Percentiles rank a stretch among this genome's conserved stretches.
Evolutionary conservation across 495 filamentous ascomycete genomes (phyloP).

Genomic region (Tetracladium setigerum): DNA sequence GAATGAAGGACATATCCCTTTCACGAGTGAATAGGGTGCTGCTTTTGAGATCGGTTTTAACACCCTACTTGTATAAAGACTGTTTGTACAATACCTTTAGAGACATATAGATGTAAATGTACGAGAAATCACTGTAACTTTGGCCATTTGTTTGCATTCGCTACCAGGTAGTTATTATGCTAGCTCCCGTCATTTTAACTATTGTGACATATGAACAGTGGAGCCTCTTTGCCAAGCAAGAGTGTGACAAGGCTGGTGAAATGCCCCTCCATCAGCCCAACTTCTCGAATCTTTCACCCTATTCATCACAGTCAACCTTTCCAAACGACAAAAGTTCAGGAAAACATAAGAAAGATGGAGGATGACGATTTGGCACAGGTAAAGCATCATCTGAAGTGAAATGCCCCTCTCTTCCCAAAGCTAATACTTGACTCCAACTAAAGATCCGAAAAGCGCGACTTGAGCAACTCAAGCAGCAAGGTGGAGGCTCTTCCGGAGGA

Average conservation of each 20-base stretch:
- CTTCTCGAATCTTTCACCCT: background rate
- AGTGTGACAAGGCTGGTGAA: background rate
- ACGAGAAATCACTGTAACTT: too few species aligned
- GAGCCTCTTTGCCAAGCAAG: too few species aligned
- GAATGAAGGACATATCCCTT: slow-evolving; percentile 14
- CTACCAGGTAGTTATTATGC: too few species aligned
- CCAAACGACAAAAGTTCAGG: background rate
- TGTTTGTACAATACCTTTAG: background rate
- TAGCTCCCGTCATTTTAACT: too few species aligned
- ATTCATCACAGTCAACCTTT: background rate
- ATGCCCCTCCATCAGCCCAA: background rate
- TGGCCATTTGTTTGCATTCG: too few species aligned
- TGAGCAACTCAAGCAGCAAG: slow-evolving; percentile 79
- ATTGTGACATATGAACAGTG: too few species aligned
- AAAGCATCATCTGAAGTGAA: slow-evolving; percentile 8
- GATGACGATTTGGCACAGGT: slow-evolving; percentile 83
- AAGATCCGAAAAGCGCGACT: slow-evolving; percentile 86
- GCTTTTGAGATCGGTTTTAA: background rate
- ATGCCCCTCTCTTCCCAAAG: background rate
- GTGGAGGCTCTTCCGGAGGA: slow-evolving; percentile 31
- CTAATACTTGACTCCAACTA: background rate
- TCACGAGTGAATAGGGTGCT: background rate
- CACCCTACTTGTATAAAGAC: background rate
- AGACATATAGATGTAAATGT: too few species aligned
- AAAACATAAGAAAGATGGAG: slow-evolving; percentile 46